Conservation (phyloP, 129 eudicot species). For the Centella asiatica region DNA sequence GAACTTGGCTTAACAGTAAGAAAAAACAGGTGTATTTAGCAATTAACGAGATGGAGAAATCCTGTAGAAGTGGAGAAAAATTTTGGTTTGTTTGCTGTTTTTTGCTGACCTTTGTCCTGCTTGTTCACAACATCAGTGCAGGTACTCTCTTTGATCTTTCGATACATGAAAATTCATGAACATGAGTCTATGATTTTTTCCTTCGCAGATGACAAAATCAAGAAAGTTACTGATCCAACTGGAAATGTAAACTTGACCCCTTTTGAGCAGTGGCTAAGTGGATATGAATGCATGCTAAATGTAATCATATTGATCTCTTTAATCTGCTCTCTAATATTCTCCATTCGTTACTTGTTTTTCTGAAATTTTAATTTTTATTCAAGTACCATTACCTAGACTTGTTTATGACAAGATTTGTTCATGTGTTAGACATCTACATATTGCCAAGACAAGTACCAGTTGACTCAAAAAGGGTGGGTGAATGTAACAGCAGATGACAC, state of each 20-base stretch:
- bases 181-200: not conserved
- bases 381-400: not conserved
- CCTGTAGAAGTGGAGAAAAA: not conserved
- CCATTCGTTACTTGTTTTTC: not conserved
- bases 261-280: constrained; percentile 15
- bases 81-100: constrained; percentile 6
- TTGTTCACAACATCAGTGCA: constrained; percentile 6
- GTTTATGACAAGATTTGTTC: not conserved
- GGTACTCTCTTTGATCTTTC: constrained; percentile 22
- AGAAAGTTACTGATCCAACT: constrained; percentile 17
- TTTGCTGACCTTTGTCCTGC: constrained; percentile 6
- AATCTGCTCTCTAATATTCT: no score
- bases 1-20: not conserved
- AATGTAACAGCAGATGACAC: constrained; percentile 16
- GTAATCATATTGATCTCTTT: not conserved
- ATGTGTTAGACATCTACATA: constrained; percentile 3
- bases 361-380: not conserved
- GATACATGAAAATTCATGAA: not conserved
- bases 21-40: not conserved
- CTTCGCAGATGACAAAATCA: constrained; percentile 12
- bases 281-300: constrained; percentile 12
- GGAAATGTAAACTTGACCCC: constrained; percentile 18
- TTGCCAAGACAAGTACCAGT: constrained; percentile 16
- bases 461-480: constrained; percentile 16
- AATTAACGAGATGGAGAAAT: constrained; percentile 10